A percentile compares a stretch with the other conserved stretches of the same genome.
Conservation (phyloP, 2,329 filamentous ascomycete genomes). For the Aspergillus arachidicola region DNA sequence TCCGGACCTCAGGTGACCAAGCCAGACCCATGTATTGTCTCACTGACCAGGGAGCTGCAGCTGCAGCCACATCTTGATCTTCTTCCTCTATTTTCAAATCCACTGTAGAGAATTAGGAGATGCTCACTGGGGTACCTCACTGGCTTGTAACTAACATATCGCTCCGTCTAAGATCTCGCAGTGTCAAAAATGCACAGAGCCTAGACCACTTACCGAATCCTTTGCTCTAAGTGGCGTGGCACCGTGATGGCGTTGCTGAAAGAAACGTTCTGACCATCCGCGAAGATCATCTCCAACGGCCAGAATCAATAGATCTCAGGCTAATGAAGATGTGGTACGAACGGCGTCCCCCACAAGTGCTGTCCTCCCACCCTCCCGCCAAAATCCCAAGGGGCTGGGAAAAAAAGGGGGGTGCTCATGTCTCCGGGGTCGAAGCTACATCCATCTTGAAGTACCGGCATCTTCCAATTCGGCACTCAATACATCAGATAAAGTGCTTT, state of each 20-base stretch:
- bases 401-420: neutral
- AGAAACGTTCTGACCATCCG: conserved; percentile 2
- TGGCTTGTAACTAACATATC: neutral
- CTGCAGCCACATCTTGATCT: conserved; percentile 35
- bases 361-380: neutral
- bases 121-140: conserved; percentile 7
- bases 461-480: neutral
- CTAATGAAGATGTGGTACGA: neutral
- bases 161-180: neutral
- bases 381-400: neutral
- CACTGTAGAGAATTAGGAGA: conserved; percentile 16
- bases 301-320: conserved; percentile 12
- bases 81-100: neutral
- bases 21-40: conserved; percentile 19
- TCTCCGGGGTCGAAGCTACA: neutral
- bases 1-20: conserved; percentile 22
- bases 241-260: conserved; percentile 3
- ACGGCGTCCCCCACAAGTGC: neutral
- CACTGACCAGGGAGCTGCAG: conserved; percentile 17
- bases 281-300: conserved; percentile 17
- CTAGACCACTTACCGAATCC: conserved; percentile 1
- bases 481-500: neutral
- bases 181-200: neutral
- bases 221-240: conserved; percentile 4
- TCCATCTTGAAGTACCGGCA: neutral